These are phyloP conservation scores for Candida ulmi DNA, from an alignment of 805 yeast species.

Conservation along the genomic window DNA sequence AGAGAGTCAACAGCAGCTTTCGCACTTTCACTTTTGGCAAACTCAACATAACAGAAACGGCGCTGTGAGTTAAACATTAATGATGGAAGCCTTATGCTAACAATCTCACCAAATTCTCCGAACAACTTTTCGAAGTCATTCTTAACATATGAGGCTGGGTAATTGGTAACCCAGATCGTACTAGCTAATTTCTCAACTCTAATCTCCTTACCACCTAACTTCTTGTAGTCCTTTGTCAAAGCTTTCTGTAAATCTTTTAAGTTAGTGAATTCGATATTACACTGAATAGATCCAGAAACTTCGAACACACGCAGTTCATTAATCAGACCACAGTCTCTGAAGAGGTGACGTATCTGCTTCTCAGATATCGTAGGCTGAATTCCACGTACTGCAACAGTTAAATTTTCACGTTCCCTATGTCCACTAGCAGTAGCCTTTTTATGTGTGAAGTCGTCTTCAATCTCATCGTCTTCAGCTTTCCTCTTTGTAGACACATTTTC, in stretches of 20 bases:
- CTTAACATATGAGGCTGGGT: slow-evolving; percentile 49
- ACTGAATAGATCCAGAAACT: slow-evolving; percentile 26
- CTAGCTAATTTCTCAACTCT: slow-evolving; percentile 39
- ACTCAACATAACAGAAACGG: slow-evolving; percentile 73
- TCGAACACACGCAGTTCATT: slow-evolving; percentile 26
- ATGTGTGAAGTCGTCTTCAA: too few species aligned
- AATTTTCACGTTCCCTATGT: slow-evolving; percentile 52
- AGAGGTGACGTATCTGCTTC: slow-evolving; percentile 34
- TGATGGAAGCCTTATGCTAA: slow-evolving; percentile 60
- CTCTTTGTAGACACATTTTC: neutral
- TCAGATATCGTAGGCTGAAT: slow-evolving; percentile 38
- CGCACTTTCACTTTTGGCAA: slow-evolving; percentile 36
- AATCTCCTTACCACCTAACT: slow-evolving; percentile 36
- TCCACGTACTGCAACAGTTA: slow-evolving; percentile 48
- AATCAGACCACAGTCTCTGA: slow-evolving; percentile 58
- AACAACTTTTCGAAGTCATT: slow-evolving; percentile 37
- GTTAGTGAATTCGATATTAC: slow-evolving; percentile 52
- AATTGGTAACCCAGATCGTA: slow-evolving; percentile 72
- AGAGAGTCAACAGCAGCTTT: slow-evolving; percentile 33
- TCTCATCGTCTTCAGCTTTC: slow-evolving; percentile 4
- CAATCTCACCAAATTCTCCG: slow-evolving; percentile 31
- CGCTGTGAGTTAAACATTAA: slow-evolving; percentile 48
- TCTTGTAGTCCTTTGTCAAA: slow-evolving; percentile 52
- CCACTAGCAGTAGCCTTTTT: slow-evolving; percentile 5
- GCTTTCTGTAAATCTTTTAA: slow-evolving; percentile 50